phyloP scores from a whole-genome alignment of 768 basidiomycete genomes.

The Leccinum incarnatum region DNA sequence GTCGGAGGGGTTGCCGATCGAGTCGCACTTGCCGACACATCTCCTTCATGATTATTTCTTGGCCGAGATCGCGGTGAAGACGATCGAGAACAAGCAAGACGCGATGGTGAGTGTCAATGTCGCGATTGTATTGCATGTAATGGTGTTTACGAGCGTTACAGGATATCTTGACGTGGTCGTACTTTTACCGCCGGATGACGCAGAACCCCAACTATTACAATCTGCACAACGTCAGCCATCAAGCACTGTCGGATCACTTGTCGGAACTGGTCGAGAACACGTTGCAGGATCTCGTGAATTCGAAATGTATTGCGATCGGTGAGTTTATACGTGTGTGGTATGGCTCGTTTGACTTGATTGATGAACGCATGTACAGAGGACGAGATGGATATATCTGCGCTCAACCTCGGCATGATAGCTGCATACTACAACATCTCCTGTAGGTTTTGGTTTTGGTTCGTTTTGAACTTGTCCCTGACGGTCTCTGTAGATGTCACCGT shows the following conservation, averaged over 20 bases:
- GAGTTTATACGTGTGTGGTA: constrained; percentile 16
- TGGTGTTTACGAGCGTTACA: constrained; percentile 25
- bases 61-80: constrained; percentile 97
- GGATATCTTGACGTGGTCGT: constrained; percentile 99
- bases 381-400: constrained; percentile 87
- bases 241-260: constrained; percentile 92
- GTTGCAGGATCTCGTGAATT: constrained; percentile 84
- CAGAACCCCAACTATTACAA: constrained; percentile 98
- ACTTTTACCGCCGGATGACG: constrained; percentile 95
- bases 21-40: constrained; percentile 89
- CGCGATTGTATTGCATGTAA: not conserved
- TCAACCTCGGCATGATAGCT: constrained; percentile 98
- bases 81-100: constrained; percentile 99
- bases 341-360: not conserved
- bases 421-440: constrained; percentile 95
- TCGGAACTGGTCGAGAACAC: constrained; percentile 96
- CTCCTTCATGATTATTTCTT: constrained; percentile 95
- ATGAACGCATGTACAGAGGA: constrained; percentile 49
- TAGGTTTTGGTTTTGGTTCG: constrained; percentile 35
- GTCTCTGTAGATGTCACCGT: constrained; percentile 77
- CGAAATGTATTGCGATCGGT: constrained; percentile 94
- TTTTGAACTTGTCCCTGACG: not conserved
- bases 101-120: constrained; percentile 60
- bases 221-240: constrained; percentile 91
- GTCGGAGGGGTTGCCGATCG: constrained; percentile 90